Base-by-base conservation (phyloP, 371 early-diverging fungal species). In the Mucor ambiguus region DNA sequence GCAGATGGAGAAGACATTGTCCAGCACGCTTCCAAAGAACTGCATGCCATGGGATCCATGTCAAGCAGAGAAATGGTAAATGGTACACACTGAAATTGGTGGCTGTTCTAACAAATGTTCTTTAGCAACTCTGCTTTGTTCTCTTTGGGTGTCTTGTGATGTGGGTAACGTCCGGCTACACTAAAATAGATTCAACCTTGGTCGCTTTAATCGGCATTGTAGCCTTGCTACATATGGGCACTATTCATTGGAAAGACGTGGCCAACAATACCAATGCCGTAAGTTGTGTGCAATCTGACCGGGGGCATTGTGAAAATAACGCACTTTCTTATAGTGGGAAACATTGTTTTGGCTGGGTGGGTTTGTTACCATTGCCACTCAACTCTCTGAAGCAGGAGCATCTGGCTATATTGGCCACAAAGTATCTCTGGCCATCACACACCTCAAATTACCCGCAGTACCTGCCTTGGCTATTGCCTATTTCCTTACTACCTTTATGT, bases 321-420 rank as follows among this genome's bases (percentile, higher is more conserved):
- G 30, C 24, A 7, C 7, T 11, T 28, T 16, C 16, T 24, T 44
- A 35, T 59, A 82, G 84, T 93, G 94, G 94, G 94, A 94, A 67
- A 86, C 91, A 5, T 83, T 90, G 43, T 92, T 90, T 66, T 94
- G 94, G 93, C 76, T 94, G 3, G 88, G 89, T 20, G 90, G 90
- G 11, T 91, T 94, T 76, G 83, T 94, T 24, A 82, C 91, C 0
- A 86, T 94, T 59, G 92, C 92, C 46, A 86, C 88, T 60, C 92
- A 92, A 67, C 75, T 93, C 3, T 79, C 88, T 18, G 84, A 80
- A 22, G 79, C 90, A 6, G 91, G 92, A 9, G 81, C 92, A 26
- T 85, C 92, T 12, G 73, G 75, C 8, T 90, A 77, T 72, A 71
- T 92, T 35, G 93, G 92, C 14, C 69, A 78, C 29, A 71, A 74